Evolutionary conservation across 305 asterid genomes (phyloP).

Genomic region (Fraxinus baroniana): DNA sequence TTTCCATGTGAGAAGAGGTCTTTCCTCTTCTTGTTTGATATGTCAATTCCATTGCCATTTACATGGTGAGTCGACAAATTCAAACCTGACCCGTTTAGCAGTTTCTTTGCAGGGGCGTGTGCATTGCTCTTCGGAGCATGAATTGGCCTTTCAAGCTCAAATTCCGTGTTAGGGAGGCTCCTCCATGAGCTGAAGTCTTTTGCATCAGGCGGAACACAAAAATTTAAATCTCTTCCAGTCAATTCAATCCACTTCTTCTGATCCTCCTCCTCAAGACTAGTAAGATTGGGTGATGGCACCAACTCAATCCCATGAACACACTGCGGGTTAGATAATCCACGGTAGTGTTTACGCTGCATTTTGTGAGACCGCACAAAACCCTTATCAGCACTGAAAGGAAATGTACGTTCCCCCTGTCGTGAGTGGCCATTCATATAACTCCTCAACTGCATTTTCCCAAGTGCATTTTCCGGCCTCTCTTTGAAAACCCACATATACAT

Average conservation of each 20-base stretch:
- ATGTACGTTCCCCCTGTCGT: slow-evolving; percentile 53
- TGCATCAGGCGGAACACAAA: slow-evolving; percentile 49
- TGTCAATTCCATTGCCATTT: slow-evolving; percentile 42
- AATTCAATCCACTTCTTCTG: slow-evolving; percentile 55
- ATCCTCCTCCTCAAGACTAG: slow-evolving; percentile 46
- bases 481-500: slow-evolving; percentile 79
- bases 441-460: slow-evolving; percentile 73
- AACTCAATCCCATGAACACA: slow-evolving; percentile 56
- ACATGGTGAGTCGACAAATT: slow-evolving; percentile 45
- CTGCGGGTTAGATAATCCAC: slow-evolving; percentile 59
- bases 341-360: slow-evolving; percentile 56
- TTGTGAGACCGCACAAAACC: slow-evolving; percentile 56
- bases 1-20: slow-evolving; percentile 33
- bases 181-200: slow-evolving; percentile 56
- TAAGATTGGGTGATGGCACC: slow-evolving; percentile 44
- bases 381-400: slow-evolving; percentile 50
- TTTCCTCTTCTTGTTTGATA: slow-evolving; percentile 49
- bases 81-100: slow-evolving; percentile 48
- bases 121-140: slow-evolving; percentile 29
- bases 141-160: slow-evolving; percentile 49
- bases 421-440: slow-evolving; percentile 70
- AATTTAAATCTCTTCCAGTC: slow-evolving; percentile 49
- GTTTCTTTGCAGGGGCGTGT: slow-evolving; percentile 36
- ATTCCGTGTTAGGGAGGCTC: slow-evolving; percentile 50
- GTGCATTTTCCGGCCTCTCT: slow-evolving; percentile 68